A percentile compares a stretch with the other conserved stretches of the same genome.
Conservation (phyloP, 345 rosid species). For the Stellera chamaejasme region DNA sequence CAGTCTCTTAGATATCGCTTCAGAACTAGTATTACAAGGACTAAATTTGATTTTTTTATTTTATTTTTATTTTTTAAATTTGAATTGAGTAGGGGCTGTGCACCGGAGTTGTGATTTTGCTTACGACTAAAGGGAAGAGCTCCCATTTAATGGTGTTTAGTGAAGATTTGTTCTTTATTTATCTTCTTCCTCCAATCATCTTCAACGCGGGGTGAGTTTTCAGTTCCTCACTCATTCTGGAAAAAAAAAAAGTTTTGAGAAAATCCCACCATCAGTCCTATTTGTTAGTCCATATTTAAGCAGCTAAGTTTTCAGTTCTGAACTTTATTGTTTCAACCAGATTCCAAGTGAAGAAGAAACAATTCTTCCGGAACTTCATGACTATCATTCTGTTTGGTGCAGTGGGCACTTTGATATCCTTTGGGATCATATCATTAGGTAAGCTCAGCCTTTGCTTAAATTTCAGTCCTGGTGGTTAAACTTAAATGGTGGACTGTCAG, state of each 20-base stretch:
- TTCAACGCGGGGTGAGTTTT: slow-evolving; percentile 86
- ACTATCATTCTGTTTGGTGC: slow-evolving; percentile 93
- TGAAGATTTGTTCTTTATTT: slow-evolving; percentile 95
- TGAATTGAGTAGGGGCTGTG: slow-evolving; percentile 57
- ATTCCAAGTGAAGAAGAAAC: slow-evolving; percentile 99
- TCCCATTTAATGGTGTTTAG: slow-evolving; percentile 83
- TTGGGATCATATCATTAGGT: slow-evolving; percentile 74
- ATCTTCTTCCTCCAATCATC: slow-evolving; percentile 96
- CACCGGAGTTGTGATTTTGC: slow-evolving; percentile 79
- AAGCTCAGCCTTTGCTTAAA: slow-evolving; percentile 7
- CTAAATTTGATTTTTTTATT: not conserved
- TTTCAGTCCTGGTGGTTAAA: not conserved
- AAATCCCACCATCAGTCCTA: not conserved
- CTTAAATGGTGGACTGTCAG: not conserved
- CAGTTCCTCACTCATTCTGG: not conserved
- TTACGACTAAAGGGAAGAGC: slow-evolving; percentile 68
- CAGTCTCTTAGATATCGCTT: too few species aligned
- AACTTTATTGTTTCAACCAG: slow-evolving; percentile 23
- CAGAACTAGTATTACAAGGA: not conserved
- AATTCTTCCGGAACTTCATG: slow-evolving; percentile 93
- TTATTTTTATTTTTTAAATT: too few species aligned
- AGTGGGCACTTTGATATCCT: slow-evolving; percentile 88
- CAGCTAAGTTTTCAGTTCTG: not conserved
- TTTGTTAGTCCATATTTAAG: not conserved
- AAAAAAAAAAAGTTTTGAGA: too few species aligned